phyloP scores from a whole-genome alignment of 2,329 filamentous ascomycete species.

The Apiospora aurea region DNA sequence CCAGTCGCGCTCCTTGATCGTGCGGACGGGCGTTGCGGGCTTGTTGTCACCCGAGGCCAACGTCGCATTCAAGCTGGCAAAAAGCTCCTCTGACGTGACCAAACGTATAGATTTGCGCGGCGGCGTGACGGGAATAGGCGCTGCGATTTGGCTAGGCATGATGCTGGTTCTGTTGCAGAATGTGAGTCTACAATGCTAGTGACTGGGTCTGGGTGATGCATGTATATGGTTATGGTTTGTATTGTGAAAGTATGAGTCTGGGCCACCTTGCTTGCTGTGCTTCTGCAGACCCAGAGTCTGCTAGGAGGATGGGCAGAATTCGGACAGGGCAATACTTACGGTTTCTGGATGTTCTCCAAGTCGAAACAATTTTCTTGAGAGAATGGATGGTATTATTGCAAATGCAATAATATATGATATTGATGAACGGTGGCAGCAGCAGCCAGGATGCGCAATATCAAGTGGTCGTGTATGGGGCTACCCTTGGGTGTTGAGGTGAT shows the following conservation, averaged over 20 bases:
- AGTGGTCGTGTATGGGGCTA: neutral
- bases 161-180: slow-evolving; percentile 32
- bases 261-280: neutral
- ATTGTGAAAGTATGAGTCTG: neutral
- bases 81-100: slow-evolving; percentile 58
- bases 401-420: slow-evolving; percentile 14
- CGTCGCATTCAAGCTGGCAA: slow-evolving; percentile 60
- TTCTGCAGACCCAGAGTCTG: neutral
- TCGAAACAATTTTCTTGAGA: neutral
- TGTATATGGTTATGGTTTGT: neutral
- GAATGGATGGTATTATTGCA: slow-evolving; percentile 5
- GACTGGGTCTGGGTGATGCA: neutral
- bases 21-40: slow-evolving; percentile 54
- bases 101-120: slow-evolving; percentile 54
- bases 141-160: slow-evolving; percentile 54
- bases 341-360: neutral
- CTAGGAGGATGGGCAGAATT: neutral
- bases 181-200: slow-evolving; percentile 1
- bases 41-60: slow-evolving; percentile 52
- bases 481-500: slow-evolving; percentile 3
- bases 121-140: slow-evolving; percentile 56
- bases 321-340: neutral
- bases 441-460: neutral
- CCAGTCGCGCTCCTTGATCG: slow-evolving; percentile 66
- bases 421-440: slow-evolving; percentile 18